These are phyloP conservation scores for Globisporangium megalacanthum DNA, from an alignment of 352 stramenopile genomes.

Conservation along the genomic window DNA sequence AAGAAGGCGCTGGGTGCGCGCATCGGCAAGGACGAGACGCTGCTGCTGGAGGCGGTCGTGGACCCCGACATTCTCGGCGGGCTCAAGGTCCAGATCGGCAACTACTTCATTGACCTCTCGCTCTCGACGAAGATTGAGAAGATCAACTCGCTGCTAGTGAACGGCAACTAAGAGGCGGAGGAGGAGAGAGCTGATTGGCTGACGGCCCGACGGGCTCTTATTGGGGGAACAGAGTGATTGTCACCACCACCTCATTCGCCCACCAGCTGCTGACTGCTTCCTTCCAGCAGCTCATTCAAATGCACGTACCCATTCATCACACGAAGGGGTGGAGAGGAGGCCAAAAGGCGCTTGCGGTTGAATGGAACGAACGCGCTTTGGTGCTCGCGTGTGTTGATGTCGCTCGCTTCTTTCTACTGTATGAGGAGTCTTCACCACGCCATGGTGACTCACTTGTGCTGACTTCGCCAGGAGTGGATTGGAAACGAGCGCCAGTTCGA, in stretches of 20 bases:
- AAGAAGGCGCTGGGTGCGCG: slow-evolving; percentile 88
- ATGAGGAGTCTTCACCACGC: background rate
- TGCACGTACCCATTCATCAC: no score
- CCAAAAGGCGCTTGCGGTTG: no score
- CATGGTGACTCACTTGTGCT: no score
- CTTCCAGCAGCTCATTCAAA: no score
- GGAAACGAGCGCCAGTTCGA: background rate
- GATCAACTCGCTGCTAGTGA: slow-evolving; percentile 83
- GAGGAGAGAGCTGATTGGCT: background rate
- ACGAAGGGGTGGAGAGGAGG: no score
- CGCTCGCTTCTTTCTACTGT: background rate
- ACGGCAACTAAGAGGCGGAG: slow-evolving; percentile 35
- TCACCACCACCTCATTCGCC: background rate
- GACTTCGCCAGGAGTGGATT: background rate
- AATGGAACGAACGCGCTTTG: no score
- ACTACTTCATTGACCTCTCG: slow-evolving; percentile 97
- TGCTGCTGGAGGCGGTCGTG: slow-evolving; percentile 90
- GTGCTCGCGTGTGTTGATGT: background rate
- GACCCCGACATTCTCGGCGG: slow-evolving; percentile 94
- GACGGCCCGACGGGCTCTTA: no score
- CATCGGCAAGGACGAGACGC: slow-evolving; percentile 88
- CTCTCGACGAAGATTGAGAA: slow-evolving; percentile 95
- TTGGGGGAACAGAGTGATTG: background rate
- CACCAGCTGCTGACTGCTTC: no score
- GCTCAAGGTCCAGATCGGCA: slow-evolving; percentile 96